Evolutionary conservation across 1,284 basidiomycete genomes (phyloP).

Genomic region (Albatrellus sp.): DNA sequence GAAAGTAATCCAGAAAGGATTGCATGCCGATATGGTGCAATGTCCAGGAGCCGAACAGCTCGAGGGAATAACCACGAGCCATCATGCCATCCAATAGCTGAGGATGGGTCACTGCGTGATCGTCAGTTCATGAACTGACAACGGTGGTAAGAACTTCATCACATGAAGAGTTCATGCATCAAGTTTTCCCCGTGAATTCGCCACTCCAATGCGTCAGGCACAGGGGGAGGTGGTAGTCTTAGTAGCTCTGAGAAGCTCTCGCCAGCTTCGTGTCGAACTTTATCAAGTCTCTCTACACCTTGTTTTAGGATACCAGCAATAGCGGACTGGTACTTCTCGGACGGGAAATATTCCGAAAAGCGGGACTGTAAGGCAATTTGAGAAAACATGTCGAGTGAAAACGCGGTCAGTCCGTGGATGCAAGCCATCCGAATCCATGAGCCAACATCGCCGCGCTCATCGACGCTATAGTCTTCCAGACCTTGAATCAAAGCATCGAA

Average conservation of each 20-base stretch:
- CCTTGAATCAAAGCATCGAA: constrained; percentile 49
- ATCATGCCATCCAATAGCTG: constrained; percentile 46
- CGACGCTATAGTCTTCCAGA: constrained; percentile 82
- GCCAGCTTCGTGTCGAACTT: constrained; percentile 75
- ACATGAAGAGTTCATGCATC: constrained; percentile 41
- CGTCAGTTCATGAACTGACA: not conserved
- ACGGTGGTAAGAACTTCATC: constrained; percentile 24
- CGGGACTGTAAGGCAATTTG: constrained; percentile 26
- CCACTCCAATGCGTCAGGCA: constrained; percentile 33
- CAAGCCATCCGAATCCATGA: constrained; percentile 88
- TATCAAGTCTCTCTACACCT: constrained; percentile 84
- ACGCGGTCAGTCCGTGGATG: constrained; percentile 45
- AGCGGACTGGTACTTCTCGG: constrained; percentile 41
- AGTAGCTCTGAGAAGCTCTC: constrained; percentile 44
- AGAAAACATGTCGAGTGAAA: constrained; percentile 34
- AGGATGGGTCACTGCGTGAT: constrained; percentile 3
- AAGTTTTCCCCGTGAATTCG: constrained; percentile 30
- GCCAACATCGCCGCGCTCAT: constrained; percentile 94
- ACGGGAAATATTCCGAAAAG: constrained; percentile 46
- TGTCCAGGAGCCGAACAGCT: constrained; percentile 55
- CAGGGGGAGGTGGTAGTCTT: constrained; percentile 27
- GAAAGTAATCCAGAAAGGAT: constrained; percentile 66
- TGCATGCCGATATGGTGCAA: constrained; percentile 45
- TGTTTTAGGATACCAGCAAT: constrained; percentile 74
- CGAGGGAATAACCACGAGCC: constrained; percentile 60